Evolutionary conservation across 441 rosid genomes (phyloP).

Genomic region (Dalechampia spathulata): DNA sequence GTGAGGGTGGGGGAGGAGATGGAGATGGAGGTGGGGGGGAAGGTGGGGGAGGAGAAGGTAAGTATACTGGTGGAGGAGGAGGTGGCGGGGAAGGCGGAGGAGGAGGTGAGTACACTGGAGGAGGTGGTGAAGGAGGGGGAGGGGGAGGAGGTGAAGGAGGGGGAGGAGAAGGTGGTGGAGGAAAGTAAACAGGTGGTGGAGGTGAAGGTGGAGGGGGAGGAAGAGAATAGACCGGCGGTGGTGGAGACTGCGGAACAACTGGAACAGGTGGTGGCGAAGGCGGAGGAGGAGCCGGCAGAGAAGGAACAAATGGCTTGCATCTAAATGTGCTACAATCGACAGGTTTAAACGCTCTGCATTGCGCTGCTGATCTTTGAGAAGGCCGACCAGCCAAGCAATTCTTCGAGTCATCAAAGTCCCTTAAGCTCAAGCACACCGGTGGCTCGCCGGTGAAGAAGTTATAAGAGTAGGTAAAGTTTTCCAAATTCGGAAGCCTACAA

Average conservation of each 20-base stretch:
- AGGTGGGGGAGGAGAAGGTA: slow-evolving; percentile 25
- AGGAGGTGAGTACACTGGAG: slow-evolving; percentile 18
- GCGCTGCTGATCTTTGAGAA: slow-evolving; percentile 1
- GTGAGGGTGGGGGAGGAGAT: slow-evolving; percentile 21
- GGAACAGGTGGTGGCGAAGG: slow-evolving; percentile 35
- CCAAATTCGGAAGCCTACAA: too few species aligned
- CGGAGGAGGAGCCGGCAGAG: slow-evolving; percentile 52
- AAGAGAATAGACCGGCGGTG: slow-evolving; percentile 18
- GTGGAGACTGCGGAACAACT: slow-evolving; percentile 17
- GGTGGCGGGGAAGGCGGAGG: slow-evolving; percentile 27
- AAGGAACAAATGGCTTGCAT: slow-evolving; percentile 60
- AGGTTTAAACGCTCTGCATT: slow-evolving; percentile 53
- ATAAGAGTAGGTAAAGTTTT: too few species aligned
- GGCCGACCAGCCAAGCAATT: too few species aligned
- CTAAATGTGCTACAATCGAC: slow-evolving; percentile 61
- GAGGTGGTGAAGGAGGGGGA: slow-evolving; percentile 18
- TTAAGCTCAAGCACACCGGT: too few species aligned
- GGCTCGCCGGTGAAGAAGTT: too few species aligned
- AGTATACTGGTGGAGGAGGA: slow-evolving; percentile 25
- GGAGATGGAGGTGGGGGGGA: slow-evolving; percentile 28
- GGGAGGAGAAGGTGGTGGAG: slow-evolving; percentile 23
- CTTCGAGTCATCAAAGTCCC: too few species aligned
- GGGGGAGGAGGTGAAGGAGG: slow-evolving; percentile 4
- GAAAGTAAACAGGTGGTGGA: slow-evolving; percentile 29
- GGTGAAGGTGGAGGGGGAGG: slow-evolving; percentile 24